A percentile compares a stretch with the other conserved stretches of the same genome.
Conservation (phyloP, 148 eudicot species). For the Vaccinium corymbosum region DNA sequence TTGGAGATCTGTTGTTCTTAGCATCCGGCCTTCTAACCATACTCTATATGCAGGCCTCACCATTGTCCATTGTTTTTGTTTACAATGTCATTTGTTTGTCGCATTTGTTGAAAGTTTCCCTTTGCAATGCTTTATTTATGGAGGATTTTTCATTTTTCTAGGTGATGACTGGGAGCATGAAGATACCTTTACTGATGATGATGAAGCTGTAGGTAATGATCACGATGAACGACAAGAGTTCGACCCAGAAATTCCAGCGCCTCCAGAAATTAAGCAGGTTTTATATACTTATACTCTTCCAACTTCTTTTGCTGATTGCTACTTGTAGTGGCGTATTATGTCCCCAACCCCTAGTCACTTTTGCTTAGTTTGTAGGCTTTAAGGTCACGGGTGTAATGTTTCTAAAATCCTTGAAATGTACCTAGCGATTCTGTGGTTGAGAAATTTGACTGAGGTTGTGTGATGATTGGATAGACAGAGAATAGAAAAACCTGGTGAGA, state of each 20-base stretch:
- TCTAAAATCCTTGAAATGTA: background rate
- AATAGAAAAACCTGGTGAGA: background rate
- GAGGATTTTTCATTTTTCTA: constrained; percentile 20
- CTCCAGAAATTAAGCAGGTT: constrained; percentile 97
- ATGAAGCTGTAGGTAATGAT: constrained; percentile 85
- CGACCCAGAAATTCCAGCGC: constrained; percentile 94
- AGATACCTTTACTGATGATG: constrained; percentile 96
- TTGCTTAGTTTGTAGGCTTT: background rate
- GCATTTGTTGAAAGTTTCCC: background rate
- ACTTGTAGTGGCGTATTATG: background rate
- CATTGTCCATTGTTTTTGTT: background rate
- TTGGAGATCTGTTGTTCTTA: background rate
- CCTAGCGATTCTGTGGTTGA: background rate
- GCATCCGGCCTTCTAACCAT: background rate
- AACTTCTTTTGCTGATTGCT: background rate
- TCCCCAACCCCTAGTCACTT: background rate
- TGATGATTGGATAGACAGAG: background rate
- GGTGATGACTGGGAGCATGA: constrained; percentile 99
- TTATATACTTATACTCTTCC: constrained; percentile 2
- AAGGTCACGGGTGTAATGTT: background rate
- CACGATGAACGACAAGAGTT: constrained; percentile 90
- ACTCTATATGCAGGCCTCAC: background rate
- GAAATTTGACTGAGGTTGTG: background rate
- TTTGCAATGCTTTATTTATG: background rate
- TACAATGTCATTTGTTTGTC: background rate